A percentile compares a stretch with the other conserved stretches of the same genome.
Conservation (phyloP, 371 early-diverging fungal genomes). For the Mucor indicus region DNA sequence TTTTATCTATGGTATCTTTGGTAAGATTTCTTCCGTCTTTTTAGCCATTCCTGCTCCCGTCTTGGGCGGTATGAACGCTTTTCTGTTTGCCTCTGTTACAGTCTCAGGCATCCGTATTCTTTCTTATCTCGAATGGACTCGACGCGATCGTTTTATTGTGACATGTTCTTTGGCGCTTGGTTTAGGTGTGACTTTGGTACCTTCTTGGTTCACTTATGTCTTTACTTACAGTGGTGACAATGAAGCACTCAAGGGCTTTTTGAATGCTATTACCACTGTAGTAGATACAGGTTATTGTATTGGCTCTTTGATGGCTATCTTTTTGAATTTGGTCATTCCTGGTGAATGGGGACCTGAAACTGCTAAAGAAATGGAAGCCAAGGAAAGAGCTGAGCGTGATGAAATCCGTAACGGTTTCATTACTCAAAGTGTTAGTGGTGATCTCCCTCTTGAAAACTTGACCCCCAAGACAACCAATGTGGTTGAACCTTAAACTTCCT, state of each 20-base stretch:
- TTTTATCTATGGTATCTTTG: slow-evolving; percentile 58
- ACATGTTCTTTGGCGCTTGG: slow-evolving; percentile 49
- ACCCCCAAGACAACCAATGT: slow-evolving; percentile 4
- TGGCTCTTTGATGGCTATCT: slow-evolving; percentile 50
- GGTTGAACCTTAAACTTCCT: too few species aligned
- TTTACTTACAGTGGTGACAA: slow-evolving; percentile 53
- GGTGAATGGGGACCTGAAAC: slow-evolving; percentile 40
- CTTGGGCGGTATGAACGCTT: slow-evolving; percentile 62
- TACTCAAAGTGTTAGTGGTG: slow-evolving; percentile 18
- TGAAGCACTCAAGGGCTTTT: slow-evolving; percentile 43
- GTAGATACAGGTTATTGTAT: slow-evolving; percentile 56
- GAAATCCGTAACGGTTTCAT: slow-evolving; percentile 38
- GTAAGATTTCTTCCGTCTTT: slow-evolving; percentile 63
- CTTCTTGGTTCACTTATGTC: slow-evolving; percentile 58
- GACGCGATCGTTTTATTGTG: slow-evolving; percentile 64
- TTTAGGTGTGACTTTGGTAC: slow-evolving; percentile 53
- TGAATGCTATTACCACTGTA: slow-evolving; percentile 55
- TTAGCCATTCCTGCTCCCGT: slow-evolving; percentile 55
- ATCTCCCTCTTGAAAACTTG: slow-evolving; percentile 11
- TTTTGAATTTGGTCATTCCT: slow-evolving; percentile 52
- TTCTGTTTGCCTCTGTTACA: slow-evolving; percentile 58
- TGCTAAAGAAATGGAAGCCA: slow-evolving; percentile 27
- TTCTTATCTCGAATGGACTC: slow-evolving; percentile 59
- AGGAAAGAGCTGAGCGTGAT: slow-evolving; percentile 25
- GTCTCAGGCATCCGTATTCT: slow-evolving; percentile 66